Evolutionary conservation across 2,329 filamentous ascomycete genomes (phyloP), one percentile per base, ranked within the genome.

Genomic region (Stagonosporopsis rhizophila): DNA sequence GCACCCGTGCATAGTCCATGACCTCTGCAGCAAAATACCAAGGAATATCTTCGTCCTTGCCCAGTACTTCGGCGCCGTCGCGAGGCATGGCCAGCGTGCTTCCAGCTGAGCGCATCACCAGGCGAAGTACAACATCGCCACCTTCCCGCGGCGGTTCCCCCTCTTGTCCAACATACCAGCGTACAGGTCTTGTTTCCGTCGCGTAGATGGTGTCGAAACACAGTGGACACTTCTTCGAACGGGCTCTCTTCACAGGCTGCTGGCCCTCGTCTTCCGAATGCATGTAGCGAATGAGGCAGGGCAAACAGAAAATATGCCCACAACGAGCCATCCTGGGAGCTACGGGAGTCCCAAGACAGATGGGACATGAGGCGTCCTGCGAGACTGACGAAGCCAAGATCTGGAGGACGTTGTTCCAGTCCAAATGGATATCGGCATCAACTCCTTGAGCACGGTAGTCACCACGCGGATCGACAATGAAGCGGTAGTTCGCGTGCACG

Each of bases 281-380:
- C 92, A 99, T 97, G 74, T 96, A 99, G 45, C 95, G 89, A 61
- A 98, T 91, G 59, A 98, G 78, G 73, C 95, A 99, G 6, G 95
- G 89, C 30, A 98, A 80, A 73, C 95, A 99, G 75, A 97, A 98
- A 12, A 99, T 96, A 73, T 99, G 95, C 1, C 95, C 95, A 70
- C 95, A 99, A 71, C 89, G 94, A 38, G 95, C 93, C 94, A 99
- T 99, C 52, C 95, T 88, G 28, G 95, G 93, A 7, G 95, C 95
- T 17, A 96, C 91, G 1, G 95, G 95, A 52, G 90, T 91, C 2
- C 90, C 96, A 25, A 99, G 85, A 71, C 95, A 99, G 51, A 99
- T 99, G 0, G 95, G 95, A 73, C 95, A 99, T 20, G 90, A 92
- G 2, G 93, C 86, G 39, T 87, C 83, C 77, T 99, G 95, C 0